Evolutionary conservation across 73 alveolate species (phyloP).

Genomic region (Effrenium voratum): DNA sequence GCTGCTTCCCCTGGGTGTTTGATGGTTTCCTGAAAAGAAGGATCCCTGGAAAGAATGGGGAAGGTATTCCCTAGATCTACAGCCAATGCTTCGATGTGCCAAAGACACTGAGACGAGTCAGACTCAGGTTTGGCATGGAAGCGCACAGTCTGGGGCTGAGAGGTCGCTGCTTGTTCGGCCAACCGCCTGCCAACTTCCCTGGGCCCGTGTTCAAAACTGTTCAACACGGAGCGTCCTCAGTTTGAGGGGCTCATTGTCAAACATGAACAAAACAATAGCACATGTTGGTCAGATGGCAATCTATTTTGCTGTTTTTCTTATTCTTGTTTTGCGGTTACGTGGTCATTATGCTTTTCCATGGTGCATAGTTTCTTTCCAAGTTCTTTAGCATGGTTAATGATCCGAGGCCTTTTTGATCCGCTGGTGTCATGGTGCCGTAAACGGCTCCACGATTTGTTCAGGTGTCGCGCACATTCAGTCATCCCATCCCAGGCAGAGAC

Average conservation of each 20-base stretch:
- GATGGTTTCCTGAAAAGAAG: too few relatives aligned
- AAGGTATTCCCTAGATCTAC: too few relatives aligned
- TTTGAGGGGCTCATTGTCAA: not conserved
- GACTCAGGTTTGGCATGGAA: constrained; percentile 27
- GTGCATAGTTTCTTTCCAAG: not conserved
- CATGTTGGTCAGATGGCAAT: too few relatives aligned
- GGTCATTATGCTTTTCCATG: not conserved
- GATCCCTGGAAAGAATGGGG: too few relatives aligned
- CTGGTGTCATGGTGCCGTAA: not conserved
- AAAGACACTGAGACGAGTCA: not conserved
- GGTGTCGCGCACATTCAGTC: not conserved
- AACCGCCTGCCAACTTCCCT: too few relatives aligned
- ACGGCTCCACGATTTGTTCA: not conserved
- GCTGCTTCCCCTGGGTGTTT: too few relatives aligned
- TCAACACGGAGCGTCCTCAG: not conserved
- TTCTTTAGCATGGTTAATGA: not conserved
- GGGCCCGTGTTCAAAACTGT: not conserved
- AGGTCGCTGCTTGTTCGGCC: too few relatives aligned
- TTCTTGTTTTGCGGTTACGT: not conserved
- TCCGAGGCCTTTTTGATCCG: not conserved
- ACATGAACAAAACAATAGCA: not conserved
- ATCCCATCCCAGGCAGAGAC: not conserved
- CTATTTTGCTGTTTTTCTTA: not conserved
- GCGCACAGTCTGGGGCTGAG: constrained; percentile 33
- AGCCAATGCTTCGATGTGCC: not conserved